phyloP scores from a whole-genome alignment of 2,329 filamentous ascomycete genomes.

The Fusarium subtropicale region DNA sequence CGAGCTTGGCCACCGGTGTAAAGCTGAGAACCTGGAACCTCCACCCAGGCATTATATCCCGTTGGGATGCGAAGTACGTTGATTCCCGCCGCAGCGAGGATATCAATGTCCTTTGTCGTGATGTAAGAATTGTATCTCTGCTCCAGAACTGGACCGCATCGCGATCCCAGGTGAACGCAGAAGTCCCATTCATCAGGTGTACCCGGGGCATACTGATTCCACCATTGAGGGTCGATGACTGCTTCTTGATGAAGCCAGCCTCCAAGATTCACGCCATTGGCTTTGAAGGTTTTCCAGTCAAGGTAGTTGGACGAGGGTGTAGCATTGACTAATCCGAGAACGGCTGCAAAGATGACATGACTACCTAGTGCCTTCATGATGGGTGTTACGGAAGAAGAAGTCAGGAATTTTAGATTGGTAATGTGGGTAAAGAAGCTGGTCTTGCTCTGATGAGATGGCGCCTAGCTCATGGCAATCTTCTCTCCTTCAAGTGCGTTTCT shows the following conservation, averaged over 20 bases:
- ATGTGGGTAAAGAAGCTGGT: too few relatives aligned
- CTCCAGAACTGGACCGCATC: neutral
- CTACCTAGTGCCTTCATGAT: too few relatives aligned
- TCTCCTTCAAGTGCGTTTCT: too few relatives aligned
- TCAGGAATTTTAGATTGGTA: too few relatives aligned
- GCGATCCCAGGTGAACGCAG: neutral
- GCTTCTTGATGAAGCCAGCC: neutral
- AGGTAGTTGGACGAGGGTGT: neutral
- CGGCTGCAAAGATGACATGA: too few relatives aligned
- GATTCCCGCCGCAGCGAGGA: neutral
- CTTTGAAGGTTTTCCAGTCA: neutral
- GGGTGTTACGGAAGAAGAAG: too few relatives aligned
- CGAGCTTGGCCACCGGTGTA: neutral
- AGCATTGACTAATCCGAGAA: slow-evolving; percentile 44
- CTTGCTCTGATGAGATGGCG: too few relatives aligned
- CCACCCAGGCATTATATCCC: neutral
- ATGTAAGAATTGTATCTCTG: neutral
- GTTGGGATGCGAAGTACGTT: neutral
- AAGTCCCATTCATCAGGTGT: neutral
- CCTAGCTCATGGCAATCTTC: too few relatives aligned
- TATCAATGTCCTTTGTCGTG: neutral
- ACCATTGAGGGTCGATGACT: neutral
- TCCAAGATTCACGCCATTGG: neutral
- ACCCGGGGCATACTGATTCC: neutral
- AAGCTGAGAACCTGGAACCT: neutral